Base-by-base conservation (phyloP, 2,329 filamentous ascomycete species). In the Purpureocillium takamizusanense region DNA sequence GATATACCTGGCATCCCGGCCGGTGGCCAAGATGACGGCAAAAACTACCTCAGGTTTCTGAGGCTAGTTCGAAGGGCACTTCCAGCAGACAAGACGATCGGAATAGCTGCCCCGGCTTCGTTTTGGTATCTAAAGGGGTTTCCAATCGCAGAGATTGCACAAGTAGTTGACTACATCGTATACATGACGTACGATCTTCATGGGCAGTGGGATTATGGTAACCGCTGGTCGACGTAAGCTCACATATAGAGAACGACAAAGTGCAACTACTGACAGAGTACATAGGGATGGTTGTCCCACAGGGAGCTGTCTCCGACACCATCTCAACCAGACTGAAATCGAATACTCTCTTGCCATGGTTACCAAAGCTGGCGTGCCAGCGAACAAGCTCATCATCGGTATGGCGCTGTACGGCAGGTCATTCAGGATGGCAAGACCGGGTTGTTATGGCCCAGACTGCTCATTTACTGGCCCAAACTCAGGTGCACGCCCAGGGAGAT, bases 241-340 rank as follows among this genome's bases (percentile, higher is more conserved):
- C 21, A 5, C 5, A 10, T 25, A 25, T 10, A 10, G 5, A 25
- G 21, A 10, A 25, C 5, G 21, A 10, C 10, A 10, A 25, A 10
- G 49, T 4, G 16, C 3, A 4, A 17, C 33, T 35, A 27, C 25
- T 17, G 14, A 14, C 33, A 35, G 4, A 25, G 21, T 25, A 10
- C 16, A 6, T 14, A 35, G 33, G 12, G 21, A 27, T 7, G 33
- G 33, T 13, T 62, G 57, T 25, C 30, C 28, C 1, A 41, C 37
- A 7, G 60, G 59, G 3, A 59, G 57, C 37, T 63, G 58, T 39
- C 52, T 65, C 0, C 49, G 56, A 6, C 53, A 50, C 3, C 59
- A 63, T 13, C 40, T 64, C 35, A 65, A 65, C 38, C 27, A 50
- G 9, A 64, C 51, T 2, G 61, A 66, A 38, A 62, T 58, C 0